These are phyloP conservation scores for Lyophyllum atratum DNA, from an alignment of 768 basidiomycete species.

Conservation along the genomic window DNA sequence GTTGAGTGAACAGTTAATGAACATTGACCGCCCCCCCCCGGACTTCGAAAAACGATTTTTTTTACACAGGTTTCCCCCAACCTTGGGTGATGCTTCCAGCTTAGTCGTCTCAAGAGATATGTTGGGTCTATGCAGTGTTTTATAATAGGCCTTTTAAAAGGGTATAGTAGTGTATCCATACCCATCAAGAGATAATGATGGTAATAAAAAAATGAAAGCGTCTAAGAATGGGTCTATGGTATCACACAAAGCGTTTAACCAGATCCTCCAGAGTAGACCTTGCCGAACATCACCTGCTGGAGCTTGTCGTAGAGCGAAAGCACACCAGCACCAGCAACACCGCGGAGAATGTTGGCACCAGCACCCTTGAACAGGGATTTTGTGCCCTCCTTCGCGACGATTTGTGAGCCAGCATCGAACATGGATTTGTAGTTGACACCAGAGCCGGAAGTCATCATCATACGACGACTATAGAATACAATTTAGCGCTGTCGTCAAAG, in stretches of 20 bases:
- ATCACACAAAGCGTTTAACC: slow-evolving; percentile 39
- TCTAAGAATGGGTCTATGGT: slow-evolving; percentile 36
- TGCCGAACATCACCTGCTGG: slow-evolving; percentile 95
- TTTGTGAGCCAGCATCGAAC: slow-evolving; percentile 93
- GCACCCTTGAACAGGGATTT: slow-evolving; percentile 99
- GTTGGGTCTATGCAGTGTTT: slow-evolving; percentile 19
- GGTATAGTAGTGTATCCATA: slow-evolving; percentile 47
- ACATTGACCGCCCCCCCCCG: too few relatives aligned
- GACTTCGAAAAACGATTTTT: too few relatives aligned
- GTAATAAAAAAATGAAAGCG: slow-evolving; percentile 31
- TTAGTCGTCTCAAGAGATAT: background rate
- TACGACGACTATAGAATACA: slow-evolving; percentile 81
- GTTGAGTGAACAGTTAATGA: too few relatives aligned
- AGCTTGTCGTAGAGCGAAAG: slow-evolving; percentile 99
- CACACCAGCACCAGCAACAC: slow-evolving; percentile 99
- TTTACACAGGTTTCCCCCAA: background rate
- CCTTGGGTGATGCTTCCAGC: background rate
- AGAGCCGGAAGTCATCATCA: slow-evolving; percentile 99
- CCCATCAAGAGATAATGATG: slow-evolving; percentile 30
- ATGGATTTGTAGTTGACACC: slow-evolving; percentile 98
- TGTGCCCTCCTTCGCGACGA: slow-evolving; percentile 92
- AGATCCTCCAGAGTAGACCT: slow-evolving; percentile 95
- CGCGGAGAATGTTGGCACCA: slow-evolving; percentile 94
- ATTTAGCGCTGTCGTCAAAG: slow-evolving; percentile 16
- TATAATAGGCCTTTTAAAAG: slow-evolving; percentile 35